Conservation (phyloP, 2,329 filamentous ascomycete genomes). For the Emmonsia crescens region DNA sequence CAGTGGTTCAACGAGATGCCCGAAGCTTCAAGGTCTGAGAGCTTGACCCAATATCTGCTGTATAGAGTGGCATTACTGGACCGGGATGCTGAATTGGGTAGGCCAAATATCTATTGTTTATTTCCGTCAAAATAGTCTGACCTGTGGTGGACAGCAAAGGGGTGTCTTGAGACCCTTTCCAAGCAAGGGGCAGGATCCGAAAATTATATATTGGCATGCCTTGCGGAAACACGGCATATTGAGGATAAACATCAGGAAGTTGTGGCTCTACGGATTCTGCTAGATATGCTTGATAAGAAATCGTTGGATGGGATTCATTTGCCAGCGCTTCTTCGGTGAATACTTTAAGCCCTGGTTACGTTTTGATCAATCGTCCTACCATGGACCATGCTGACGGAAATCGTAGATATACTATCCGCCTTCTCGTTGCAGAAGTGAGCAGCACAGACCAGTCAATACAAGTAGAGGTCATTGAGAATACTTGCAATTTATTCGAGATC, state of each 20-base stretch:
- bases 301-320: conserved; percentile 44
- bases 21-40: conserved; percentile 45
- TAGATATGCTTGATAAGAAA: conserved; percentile 44
- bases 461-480: conserved; percentile 30
- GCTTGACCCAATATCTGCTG: conserved; percentile 60
- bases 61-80: conserved; percentile 59
- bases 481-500: conserved; percentile 47
- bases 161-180: conserved; percentile 53
- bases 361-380: not conserved
- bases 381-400: not conserved
- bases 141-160: conserved; percentile 37
- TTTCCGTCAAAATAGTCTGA: conserved; percentile 3
- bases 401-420: conserved; percentile 33
- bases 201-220: conserved; percentile 67
- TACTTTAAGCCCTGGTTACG: conserved; percentile 1
- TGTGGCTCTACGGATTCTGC: conserved; percentile 48
- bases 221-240: conserved; percentile 60
- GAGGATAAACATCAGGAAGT: conserved; percentile 53
- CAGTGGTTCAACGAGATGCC: conserved; percentile 51
- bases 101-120: conserved; percentile 12
- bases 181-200: conserved; percentile 42
- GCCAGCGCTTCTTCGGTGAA: conserved; percentile 54
- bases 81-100: conserved; percentile 45
- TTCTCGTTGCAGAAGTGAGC: conserved; percentile 36
- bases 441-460: conserved; percentile 19